phyloP scores from a whole-genome alignment of 441 rosid genomes.

The Geranium incanum region DNA sequence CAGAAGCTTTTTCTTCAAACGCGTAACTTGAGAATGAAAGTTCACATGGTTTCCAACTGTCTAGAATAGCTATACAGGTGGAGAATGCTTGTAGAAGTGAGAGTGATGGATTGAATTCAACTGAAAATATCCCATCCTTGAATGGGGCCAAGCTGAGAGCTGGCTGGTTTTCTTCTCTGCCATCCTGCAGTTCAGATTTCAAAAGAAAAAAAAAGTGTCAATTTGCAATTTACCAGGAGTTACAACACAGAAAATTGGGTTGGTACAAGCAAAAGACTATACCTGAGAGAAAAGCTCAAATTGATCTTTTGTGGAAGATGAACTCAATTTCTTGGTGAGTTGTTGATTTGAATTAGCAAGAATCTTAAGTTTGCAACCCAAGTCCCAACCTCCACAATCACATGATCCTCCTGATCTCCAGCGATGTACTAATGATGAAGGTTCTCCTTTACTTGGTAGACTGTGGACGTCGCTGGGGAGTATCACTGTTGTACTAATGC shows the following conservation, averaged over 20 bases:
- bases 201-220: constrained; percentile 15
- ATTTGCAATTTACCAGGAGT: background rate
- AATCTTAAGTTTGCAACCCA: constrained; percentile 72
- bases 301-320: constrained; percentile 32
- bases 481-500: constrained; percentile 49
- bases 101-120: constrained; percentile 66
- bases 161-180: constrained; percentile 34
- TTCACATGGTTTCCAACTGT: constrained; percentile 37
- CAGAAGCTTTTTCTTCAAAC: constrained; percentile 29
- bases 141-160: constrained; percentile 58
- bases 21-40: constrained; percentile 24
- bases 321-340: constrained; percentile 27
- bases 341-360: constrained; percentile 39
- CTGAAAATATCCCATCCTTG: constrained; percentile 68
- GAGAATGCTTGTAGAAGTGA: constrained; percentile 78
- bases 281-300: constrained; percentile 76
- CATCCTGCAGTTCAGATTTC: constrained; percentile 43
- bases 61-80: constrained; percentile 64
- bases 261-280: constrained; percentile 8
- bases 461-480: constrained; percentile 85
- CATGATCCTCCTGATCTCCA: constrained; percentile 93
- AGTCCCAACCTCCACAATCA: constrained; percentile 98
- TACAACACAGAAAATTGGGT: background rate
- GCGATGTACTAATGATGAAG: constrained; percentile 75
- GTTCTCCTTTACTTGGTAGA: constrained; percentile 78